A percentile compares a stretch with the other conserved stretches of the same genome.
These are phyloP conservation scores for Penicillium soppii DNA, from an alignment of 495 filamentous ascomycete species.

Conservation along the genomic window DNA sequence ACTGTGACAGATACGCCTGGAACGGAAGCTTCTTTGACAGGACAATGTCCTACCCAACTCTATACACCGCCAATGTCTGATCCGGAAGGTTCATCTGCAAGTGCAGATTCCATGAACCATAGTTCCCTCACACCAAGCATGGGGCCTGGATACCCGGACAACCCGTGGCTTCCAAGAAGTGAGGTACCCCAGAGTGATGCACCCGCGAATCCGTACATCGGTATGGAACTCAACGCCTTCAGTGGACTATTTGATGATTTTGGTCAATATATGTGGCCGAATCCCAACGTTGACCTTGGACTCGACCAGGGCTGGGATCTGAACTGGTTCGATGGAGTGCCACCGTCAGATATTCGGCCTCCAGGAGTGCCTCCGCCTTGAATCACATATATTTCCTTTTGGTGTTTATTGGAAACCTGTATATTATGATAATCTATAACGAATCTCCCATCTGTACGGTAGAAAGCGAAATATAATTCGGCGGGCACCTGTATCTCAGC, in stretches of 20 bases:
- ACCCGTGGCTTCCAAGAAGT: conserved; percentile 17
- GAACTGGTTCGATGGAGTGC: conserved; percentile 31
- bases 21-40: background rate
- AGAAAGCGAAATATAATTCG: too few relatives aligned
- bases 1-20: background rate
- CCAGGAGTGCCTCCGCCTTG: background rate
- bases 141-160: conserved; percentile 10
- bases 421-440: background rate
- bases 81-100: conserved; percentile 6
- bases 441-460: too few relatives aligned
- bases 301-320: conserved; percentile 42
- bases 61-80: conserved; percentile 31
- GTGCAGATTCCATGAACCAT: background rate
- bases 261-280: conserved; percentile 26
- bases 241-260: conserved; percentile 23
- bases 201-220: conserved; percentile 8
- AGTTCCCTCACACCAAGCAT: background rate
- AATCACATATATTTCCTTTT: background rate
- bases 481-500: too few relatives aligned
- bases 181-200: conserved; percentile 10
- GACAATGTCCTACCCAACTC: conserved; percentile 11
- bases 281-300: conserved; percentile 30
- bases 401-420: background rate
- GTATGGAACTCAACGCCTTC: conserved; percentile 21
- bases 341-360: too few relatives aligned